Evolutionary conservation across 2,329 filamentous ascomycete genomes (phyloP).

Genomic region (Trichoderma koningiopsis): DNA sequence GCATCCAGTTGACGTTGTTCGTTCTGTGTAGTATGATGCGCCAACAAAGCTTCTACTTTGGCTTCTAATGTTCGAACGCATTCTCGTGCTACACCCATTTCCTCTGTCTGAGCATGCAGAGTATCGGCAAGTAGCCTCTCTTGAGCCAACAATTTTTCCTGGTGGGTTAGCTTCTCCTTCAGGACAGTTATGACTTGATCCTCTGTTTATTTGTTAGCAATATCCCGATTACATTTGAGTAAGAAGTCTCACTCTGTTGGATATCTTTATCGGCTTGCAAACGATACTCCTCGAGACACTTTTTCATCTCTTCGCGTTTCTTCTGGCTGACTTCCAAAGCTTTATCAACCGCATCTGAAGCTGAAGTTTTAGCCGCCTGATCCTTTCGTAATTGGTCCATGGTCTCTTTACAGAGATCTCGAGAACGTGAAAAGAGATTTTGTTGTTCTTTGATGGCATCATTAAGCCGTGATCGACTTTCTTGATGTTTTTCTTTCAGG

Average conservation of each 20-base stretch:
- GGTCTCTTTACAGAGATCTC: conserved; percentile 38
- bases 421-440: conserved; percentile 42
- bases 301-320: conserved; percentile 39
- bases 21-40: conserved; percentile 15
- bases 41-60: conserved; percentile 31
- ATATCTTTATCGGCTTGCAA: conserved; percentile 30
- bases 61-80: conserved; percentile 27
- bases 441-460: conserved; percentile 52
- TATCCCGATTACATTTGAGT: background rate
- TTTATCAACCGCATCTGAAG: conserved; percentile 33
- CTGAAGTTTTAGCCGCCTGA: conserved; percentile 31
- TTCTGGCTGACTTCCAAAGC: conserved; percentile 36
- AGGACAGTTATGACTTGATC: conserved; percentile 33
- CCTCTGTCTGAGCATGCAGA: conserved; percentile 27
- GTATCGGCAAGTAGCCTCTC: conserved; percentile 12
- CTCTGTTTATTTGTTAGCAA: conserved; percentile 30
- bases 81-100: conserved; percentile 25
- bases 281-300: conserved; percentile 36
- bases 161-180: conserved; percentile 28
- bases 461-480: conserved; percentile 46
- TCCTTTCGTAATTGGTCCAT: conserved; percentile 41
- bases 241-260: conserved; percentile 31
- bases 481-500: conserved; percentile 40
- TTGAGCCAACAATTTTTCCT: conserved; percentile 27
- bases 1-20: conserved; percentile 17